Base-by-base conservation (phyloP, 306 rosid genomes). In the Erythrophleum fordii region DNA sequence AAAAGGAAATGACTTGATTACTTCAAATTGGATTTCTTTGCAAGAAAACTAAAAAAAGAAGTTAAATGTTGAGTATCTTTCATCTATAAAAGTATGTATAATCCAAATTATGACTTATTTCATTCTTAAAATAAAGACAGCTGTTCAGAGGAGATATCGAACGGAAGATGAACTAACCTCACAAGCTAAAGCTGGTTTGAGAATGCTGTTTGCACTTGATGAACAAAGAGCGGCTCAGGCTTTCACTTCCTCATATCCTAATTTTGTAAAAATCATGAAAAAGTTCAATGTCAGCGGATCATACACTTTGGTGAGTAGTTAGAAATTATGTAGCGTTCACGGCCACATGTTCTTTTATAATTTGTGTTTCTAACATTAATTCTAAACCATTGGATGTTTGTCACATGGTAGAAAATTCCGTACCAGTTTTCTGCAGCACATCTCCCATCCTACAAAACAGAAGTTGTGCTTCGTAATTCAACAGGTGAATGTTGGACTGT, bases 281-380 rank as follows among this genome's bases (percentile, higher is more conserved):
- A 91, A 66, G 89, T 94, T 94, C 90, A 94, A 94, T 82, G 87
- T 90, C 74, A 87, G 97, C 34, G 97, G 98, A 77, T 94, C 97
- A 77, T 89, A 87, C 89, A 94, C 98, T 45, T 80, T 94, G 92
- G 98, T 88, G 84, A 89, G 94, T 83, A 35, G 52, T 73, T 53
- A 48, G 51, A 34, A 76, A 56, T 49, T 77, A 80, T 74, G 23
- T 73, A n/a, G 44, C 72, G 66, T 81, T 53, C 52, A 29, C 14
- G 23, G 51, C 8, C 28, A 18, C 35, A 18, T 51, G 55, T 78
- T 53, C 42, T 52, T 35, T n/a, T 51, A 10, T 76, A 77, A 46
- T 48, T 53, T 11, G 11, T 59, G 35, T 52, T 67, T 69, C 77
- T 46, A 66, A 52, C 75, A 45, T 76, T 51, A 60, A 55, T 69